These are phyloP conservation scores for Fomitopsis pinicola DNA, from an alignment of 1,284 basidiomycete species.

Conservation along the genomic window DNA sequence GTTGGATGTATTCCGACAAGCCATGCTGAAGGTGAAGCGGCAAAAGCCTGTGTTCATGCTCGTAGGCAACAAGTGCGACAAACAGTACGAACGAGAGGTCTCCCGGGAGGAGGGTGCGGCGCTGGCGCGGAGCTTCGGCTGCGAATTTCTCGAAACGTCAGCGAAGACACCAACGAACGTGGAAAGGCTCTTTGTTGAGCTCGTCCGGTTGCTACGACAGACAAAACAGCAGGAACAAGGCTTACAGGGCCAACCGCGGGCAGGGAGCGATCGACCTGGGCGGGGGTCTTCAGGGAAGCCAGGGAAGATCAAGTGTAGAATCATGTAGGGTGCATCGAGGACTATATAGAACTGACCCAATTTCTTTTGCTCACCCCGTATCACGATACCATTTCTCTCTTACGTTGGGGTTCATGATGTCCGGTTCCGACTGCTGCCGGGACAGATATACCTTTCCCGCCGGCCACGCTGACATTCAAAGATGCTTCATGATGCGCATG, in stretches of 20 bases:
- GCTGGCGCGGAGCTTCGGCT: slow-evolving; percentile 85
- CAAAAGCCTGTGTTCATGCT: slow-evolving; percentile 83
- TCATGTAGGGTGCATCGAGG: slow-evolving; percentile 67
- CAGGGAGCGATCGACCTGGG: slow-evolving; percentile 29
- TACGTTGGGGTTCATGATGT: slow-evolving; percentile 27
- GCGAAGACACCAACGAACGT: slow-evolving; percentile 96
- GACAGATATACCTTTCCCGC: slow-evolving; percentile 8
- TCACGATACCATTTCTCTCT: slow-evolving; percentile 72
- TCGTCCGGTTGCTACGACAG: slow-evolving; percentile 85
- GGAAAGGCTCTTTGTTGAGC: slow-evolving; percentile 86
- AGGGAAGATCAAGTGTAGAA: slow-evolving; percentile 48
- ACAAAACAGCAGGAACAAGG: slow-evolving; percentile 42
- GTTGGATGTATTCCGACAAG: slow-evolving; percentile 91
- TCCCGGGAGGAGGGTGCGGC: slow-evolving; percentile 84
- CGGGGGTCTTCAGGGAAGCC: slow-evolving; percentile 29
- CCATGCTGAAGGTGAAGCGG: slow-evolving; percentile 91
- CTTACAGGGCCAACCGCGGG: slow-evolving; percentile 24
- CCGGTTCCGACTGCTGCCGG: slow-evolving; percentile 22
- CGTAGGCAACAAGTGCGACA: slow-evolving; percentile 92
- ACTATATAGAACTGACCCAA: slow-evolving; percentile 59
- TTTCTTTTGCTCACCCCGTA: slow-evolving; percentile 44
- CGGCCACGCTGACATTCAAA: slow-evolving; percentile 19
- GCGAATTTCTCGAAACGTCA: slow-evolving; percentile 95
- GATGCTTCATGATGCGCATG: slow-evolving; percentile 22
- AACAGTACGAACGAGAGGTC: slow-evolving; percentile 82